phyloP scores from a whole-genome alignment of 495 filamentous ascomycete genomes.

The Hypoxylon perforatum region DNA sequence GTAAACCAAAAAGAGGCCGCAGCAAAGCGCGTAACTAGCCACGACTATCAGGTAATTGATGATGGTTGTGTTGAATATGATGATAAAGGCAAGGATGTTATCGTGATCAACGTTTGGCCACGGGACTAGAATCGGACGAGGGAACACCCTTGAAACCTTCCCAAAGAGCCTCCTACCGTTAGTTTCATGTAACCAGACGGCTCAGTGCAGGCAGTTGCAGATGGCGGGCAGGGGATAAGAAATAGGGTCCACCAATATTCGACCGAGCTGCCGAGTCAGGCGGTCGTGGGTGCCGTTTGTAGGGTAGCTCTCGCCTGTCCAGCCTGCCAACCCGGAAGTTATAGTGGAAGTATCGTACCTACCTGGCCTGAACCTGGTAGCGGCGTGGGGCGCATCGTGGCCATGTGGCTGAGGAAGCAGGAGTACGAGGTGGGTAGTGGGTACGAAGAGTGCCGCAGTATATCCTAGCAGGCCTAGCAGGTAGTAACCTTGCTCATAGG shows the following conservation, averaged over 20 bases:
- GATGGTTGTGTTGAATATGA: constrained; percentile 14
- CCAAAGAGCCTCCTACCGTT: constrained; percentile 35
- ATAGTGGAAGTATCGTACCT: not conserved
- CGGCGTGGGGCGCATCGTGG: constrained; percentile 11
- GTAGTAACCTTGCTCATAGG: not conserved
- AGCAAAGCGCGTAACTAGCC: not conserved
- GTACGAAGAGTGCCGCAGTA: too few relatives aligned
- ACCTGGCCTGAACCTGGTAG: not conserved
- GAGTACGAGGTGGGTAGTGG: not conserved
- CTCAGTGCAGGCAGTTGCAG: constrained; percentile 7
- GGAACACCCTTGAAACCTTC: constrained; percentile 16
- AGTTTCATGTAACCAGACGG: constrained; percentile 24
- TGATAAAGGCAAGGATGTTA: constrained; percentile 19
- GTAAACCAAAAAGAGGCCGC: not conserved
- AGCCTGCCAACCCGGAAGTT: too few relatives aligned
- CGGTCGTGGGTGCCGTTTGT: not conserved
- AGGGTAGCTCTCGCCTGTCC: not conserved
- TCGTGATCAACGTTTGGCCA: constrained; percentile 17
- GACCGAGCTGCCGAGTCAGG: constrained; percentile 20
- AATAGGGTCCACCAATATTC: constrained; percentile 8
- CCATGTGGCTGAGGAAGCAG: constrained; percentile 22
- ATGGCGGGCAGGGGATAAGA: not conserved
- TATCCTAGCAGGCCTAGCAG: too few relatives aligned
- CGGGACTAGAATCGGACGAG: constrained; percentile 19
- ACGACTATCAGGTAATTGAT: not conserved